Base-by-base conservation (phyloP, 2,329 filamentous ascomycete species). In the Alternaria alternata region DNA sequence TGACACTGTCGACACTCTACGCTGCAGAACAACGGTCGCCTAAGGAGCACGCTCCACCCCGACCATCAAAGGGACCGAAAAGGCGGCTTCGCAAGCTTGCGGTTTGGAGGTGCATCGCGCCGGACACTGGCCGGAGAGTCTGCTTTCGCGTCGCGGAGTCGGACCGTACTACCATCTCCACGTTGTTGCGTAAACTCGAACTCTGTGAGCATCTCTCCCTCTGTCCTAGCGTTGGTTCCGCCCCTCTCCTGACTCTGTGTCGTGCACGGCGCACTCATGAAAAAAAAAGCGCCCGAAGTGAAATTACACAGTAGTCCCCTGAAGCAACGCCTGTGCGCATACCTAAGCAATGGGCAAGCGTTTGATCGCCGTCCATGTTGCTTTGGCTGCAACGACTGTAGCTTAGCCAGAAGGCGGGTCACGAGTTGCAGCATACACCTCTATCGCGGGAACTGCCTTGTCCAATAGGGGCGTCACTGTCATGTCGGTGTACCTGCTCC, bases 331-430 rank as follows among this genome's bases (percentile, higher is more conserved):
- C 72, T 71, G 67, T 65, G 67, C 68, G 63, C 39, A 58, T 59
- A 62, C 58, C 68, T 66, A 73, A 75, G 74, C 74, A 76, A 67
- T 74, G 71, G 67, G 64, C 73, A 75, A 67, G 75, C 74, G 75
- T 78, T 77, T 77, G 75, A 78, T 78, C 75, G 74, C 74, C 75
- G 70, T 72, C 66, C 64, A 71, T 64, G 62, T 73, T 72, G 63
- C 66, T 71, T 72, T 70, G 69, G 63, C 44, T 61, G 58, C 51
- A 44, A 58, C 43, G 49, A 59, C 49, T 54, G 61, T 59, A 69
- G 67, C 66, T 66, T 71, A 67, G 65, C 69, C 67, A 72, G 61
- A 71, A 52, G 63, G 67, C 65, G 55, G 59, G 65, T 67, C 64
- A 66, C 65, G 62, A 68, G 69, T 64, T 61, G 62, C 62, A 42